These are phyloP conservation scores for Microascus cirrosus DNA, from an alignment of 2,329 filamentous ascomycete genomes.

Conservation along the genomic window DNA sequence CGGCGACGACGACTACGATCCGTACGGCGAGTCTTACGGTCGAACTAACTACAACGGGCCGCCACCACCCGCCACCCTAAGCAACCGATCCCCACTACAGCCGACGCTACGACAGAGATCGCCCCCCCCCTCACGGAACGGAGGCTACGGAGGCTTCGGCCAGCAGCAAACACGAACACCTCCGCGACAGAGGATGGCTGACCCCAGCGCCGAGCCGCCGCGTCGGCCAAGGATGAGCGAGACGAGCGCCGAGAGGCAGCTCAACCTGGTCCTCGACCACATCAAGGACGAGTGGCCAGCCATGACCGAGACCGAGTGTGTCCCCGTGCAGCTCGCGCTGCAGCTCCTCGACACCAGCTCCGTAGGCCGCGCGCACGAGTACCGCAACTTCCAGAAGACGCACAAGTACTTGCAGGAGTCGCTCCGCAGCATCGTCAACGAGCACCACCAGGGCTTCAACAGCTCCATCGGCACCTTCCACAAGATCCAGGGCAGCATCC, in stretches of 20 bases:
- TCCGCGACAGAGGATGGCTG: conserved; percentile 17
- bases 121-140: conserved; percentile 14
- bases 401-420: conserved; percentile 86
- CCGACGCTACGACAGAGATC: conserved; percentile 19
- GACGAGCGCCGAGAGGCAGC: conserved; percentile 44
- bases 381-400: conserved; percentile 71
- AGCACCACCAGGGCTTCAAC: conserved; percentile 98
- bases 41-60: conserved; percentile 16
- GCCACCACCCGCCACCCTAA: not conserved
- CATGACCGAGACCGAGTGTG: conserved; percentile 79
- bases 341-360: conserved; percentile 92
- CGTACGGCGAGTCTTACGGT: conserved; percentile 33
- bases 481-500: conserved; percentile 92
- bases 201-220: conserved; percentile 36
- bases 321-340: conserved; percentile 88
- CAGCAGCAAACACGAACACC: conserved; percentile 13
- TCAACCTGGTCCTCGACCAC: conserved; percentile 59
- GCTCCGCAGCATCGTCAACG: conserved; percentile 89
- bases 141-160: conserved; percentile 4
- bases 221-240: conserved; percentile 17
- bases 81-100: conserved; percentile 16
- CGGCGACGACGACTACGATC: conserved; percentile 36
- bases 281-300: conserved; percentile 87
- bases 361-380: conserved; percentile 80
- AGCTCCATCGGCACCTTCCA: conserved; percentile 98